A percentile compares a stretch with the other conserved stretches of the same genome.
phyloP scores from a whole-genome alignment of 495 filamentous ascomycete species.

The Penicillium salamii region DNA sequence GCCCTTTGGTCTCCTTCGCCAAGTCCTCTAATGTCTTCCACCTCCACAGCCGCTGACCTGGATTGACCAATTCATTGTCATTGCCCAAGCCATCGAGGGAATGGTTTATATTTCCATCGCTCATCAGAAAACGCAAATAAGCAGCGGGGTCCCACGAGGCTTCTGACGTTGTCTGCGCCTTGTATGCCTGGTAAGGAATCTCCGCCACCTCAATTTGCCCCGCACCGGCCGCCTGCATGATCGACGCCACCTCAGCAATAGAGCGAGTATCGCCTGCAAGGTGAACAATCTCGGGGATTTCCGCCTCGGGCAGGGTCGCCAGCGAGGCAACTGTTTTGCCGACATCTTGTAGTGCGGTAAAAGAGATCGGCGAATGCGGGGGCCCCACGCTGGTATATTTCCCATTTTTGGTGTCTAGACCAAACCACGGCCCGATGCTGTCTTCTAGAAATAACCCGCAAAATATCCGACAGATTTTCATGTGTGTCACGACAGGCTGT shows the following conservation, averaged over 20 bases:
- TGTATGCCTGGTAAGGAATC: slow-evolving; percentile 7
- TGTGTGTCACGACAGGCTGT: slow-evolving; percentile 3
- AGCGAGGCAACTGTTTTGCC: slow-evolving; percentile 19
- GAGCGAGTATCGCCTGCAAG: slow-evolving; percentile 21
- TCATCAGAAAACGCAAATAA: slow-evolving; percentile 27
- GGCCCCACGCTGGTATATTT: slow-evolving; percentile 22
- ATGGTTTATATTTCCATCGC: slow-evolving; percentile 21
- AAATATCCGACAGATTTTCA: slow-evolving; percentile 27
- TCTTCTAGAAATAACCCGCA: slow-evolving; percentile 27
- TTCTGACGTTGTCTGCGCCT: slow-evolving; percentile 1
- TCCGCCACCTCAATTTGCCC: slow-evolving; percentile 18
- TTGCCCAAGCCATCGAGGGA: slow-evolving; percentile 12
- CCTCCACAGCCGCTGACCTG: slow-evolving; percentile 13
- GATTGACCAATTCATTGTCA: slow-evolving; percentile 15
- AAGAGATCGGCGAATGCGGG: slow-evolving; percentile 13
- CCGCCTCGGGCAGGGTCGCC: slow-evolving; percentile 4
- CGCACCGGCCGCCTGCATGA: slow-evolving; percentile 21
- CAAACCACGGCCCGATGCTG: slow-evolving; percentile 29
- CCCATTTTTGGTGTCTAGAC: slow-evolving; percentile 22
- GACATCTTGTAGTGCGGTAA: slow-evolving; percentile 20
- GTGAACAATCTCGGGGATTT: slow-evolving; percentile 20
- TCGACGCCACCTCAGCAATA: slow-evolving; percentile 15
- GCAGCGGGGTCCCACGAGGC: slow-evolving; percentile 15
- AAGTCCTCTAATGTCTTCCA: slow-evolving; percentile 22
- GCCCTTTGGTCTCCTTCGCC: slow-evolving; percentile 11